Evolutionary conservation across 257 asterid genomes (phyloP).

Genomic region (Jacaranda copaia): DNA sequence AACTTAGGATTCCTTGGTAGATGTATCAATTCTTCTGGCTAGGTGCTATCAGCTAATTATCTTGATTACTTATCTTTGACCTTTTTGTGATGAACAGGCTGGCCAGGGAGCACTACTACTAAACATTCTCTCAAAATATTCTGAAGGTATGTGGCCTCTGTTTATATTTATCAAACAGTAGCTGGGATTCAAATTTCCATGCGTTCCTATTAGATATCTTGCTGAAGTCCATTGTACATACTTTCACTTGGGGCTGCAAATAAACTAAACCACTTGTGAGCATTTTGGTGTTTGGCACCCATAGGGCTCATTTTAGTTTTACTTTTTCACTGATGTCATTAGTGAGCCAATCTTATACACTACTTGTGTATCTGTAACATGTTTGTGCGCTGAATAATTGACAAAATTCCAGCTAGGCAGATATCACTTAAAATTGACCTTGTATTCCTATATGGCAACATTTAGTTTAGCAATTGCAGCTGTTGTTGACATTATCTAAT

Average conservation of each 20-base stretch:
- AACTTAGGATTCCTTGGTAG: not conserved
- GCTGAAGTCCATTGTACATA: not conserved
- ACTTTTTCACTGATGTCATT: not conserved
- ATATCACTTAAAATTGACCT: conserved; percentile 10
- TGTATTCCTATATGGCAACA: not conserved
- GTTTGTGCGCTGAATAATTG: not conserved
- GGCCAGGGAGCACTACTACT: conserved; percentile 95
- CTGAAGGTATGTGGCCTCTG: conserved; percentile 65
- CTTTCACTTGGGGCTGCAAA: not conserved
- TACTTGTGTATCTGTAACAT: not conserved
- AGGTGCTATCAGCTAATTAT: conserved; percentile 5
- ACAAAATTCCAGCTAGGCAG: not conserved
- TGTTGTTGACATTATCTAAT: conserved; percentile 9
- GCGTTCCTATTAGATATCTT: conserved; percentile 9
- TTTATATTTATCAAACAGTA: not conserved
- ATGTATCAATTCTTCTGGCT: not conserved
- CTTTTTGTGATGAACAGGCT: conserved; percentile 61
- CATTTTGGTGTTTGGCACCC: not conserved
- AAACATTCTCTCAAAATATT: conserved; percentile 90
- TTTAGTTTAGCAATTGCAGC: not conserved
- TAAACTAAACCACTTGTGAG: not conserved
- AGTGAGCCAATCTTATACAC: not conserved
- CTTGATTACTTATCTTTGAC: conserved; percentile 23
- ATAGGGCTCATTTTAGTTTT: conserved; percentile 15
- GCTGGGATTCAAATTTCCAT: not conserved